phyloP scores from a whole-genome alignment of 768 basidiomycete species.

The Tylopilus sp. region DNA sequence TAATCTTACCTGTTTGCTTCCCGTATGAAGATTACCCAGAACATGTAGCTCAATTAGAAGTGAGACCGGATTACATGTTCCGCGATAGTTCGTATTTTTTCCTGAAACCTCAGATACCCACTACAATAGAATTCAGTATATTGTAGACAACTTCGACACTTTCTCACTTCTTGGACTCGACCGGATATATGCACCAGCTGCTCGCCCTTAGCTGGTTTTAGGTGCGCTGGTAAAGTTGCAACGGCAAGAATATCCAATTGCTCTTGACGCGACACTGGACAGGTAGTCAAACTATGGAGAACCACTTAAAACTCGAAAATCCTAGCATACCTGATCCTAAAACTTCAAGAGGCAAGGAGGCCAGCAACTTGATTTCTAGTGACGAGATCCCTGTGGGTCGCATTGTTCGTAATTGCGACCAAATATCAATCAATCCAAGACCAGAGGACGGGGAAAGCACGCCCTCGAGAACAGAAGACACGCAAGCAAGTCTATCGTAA shows the following conservation, averaged over 20 bases:
- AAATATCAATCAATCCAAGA: constrained; percentile 66
- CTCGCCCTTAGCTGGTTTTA: constrained; percentile 2
- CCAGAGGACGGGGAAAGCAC: constrained; percentile 65
- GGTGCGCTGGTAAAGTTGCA: constrained; percentile 19
- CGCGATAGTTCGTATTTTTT: neutral
- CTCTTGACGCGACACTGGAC: constrained; percentile 23
- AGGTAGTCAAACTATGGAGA: neutral
- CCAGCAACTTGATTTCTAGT: constrained; percentile 18
- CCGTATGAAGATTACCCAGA: constrained; percentile 11
- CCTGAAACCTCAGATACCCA: constrained; percentile 11
- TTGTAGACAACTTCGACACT: neutral
- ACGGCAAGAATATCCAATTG: constrained; percentile 25
- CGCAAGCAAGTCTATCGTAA: constrained; percentile 33
- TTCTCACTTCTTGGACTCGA: constrained; percentile 23
- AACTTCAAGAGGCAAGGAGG: constrained; percentile 1
- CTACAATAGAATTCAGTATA: constrained; percentile 12
- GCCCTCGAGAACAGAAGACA: constrained; percentile 40
- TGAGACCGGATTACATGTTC: constrained; percentile 19
- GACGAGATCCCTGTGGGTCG: constrained; percentile 15
- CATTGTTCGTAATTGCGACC: constrained; percentile 45
- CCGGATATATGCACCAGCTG: constrained; percentile 15
- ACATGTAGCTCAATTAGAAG: constrained; percentile 26
- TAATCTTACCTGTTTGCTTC: constrained; percentile 17
- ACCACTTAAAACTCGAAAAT: neutral
- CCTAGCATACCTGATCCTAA: constrained; percentile 12